Base-by-base conservation (phyloP, 805 yeast genomes). In the Wickerhamiella bombiphila region DNA sequence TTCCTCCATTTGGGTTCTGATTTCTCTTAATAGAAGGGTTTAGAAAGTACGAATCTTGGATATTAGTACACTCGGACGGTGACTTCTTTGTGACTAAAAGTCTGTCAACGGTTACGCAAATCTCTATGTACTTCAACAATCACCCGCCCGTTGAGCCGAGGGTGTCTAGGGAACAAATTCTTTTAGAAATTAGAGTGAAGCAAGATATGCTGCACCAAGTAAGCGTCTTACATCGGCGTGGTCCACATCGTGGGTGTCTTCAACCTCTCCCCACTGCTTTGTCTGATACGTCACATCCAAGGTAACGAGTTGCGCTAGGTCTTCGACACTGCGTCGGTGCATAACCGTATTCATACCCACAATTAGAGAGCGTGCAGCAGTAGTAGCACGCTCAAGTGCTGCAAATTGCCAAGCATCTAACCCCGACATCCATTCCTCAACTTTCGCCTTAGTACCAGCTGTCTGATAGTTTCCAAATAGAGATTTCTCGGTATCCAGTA, bases 231-330 rank as follows among this genome's bases (percentile, higher is more conserved):
- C 68, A 49, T 91, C 96, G 29, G 76, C 93, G 57, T 79, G 77
- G 51, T 82, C 93, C n/a, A 91, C 96, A 56, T 91, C 98, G 55
- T 91, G 98, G 2, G 97, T 83, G 53, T 91, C 98, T 60, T 91
- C 97, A 18, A 88, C 97, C 58, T 88, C 96, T 22, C 98, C 98
- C 98, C 98, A 91, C 52, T 76, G 70, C 17, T 73, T 74, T 25
- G 93, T 80, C 60, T 91, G 99, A 58, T 71, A 72, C 24, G 77
- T 74, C 11, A 76, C 76, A 54, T 91, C 99, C 50, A 91, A 64
- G 40, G 79, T 76, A 7, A 85, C 85, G 41, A 79, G 70, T 50
- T 72, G 72, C 1, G 86, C 78, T 29, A 88, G 67, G 43, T 82
- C 80, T 38, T 78, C 85, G 14, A 80, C 59, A 37, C 69, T 57